phyloP scores from a whole-genome alignment of 1,139 yeast species.

The Geotrichum fermentans region DNA sequence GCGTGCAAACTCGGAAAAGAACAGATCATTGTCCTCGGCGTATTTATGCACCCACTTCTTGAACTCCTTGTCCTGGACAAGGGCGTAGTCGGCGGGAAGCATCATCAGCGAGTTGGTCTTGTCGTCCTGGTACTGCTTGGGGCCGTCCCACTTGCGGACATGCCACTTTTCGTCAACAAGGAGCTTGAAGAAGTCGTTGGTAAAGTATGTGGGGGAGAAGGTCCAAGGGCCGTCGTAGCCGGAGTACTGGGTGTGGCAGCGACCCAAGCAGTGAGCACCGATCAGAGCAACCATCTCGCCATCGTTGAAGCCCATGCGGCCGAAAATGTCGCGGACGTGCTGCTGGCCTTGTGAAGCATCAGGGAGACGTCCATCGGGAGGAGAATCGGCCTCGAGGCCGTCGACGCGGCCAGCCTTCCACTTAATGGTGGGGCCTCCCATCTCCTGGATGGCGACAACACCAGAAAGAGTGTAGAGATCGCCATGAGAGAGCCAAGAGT shows the following conservation, averaged over 20 bases:
- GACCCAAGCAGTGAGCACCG: conserved; percentile 86
- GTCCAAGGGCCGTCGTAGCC: conserved; percentile 97
- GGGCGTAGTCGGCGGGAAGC: conserved; percentile 80
- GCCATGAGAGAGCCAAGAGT: conserved; percentile 79
- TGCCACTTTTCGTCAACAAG: conserved; percentile 72
- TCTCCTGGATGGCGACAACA: conserved; percentile 77
- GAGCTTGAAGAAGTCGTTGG: conserved; percentile 53
- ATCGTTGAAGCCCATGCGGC: conserved; percentile 71
- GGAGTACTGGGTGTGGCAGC: conserved; percentile 53
- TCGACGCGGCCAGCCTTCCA: conserved; percentile 86
- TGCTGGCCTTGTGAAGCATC: conserved; percentile 68
- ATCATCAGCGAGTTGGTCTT: conserved; percentile 75
- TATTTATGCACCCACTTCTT: conserved; percentile 61
- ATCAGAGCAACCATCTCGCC: conserved; percentile 79
- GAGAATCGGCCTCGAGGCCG: conserved; percentile 43
- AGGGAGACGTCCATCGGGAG: conserved; percentile 73
- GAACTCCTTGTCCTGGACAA: conserved; percentile 62
- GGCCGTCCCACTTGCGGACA: conserved; percentile 68
- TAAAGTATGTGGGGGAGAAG: conserved; percentile 73
- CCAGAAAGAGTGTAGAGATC: conserved; percentile 88
- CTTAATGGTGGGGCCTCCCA: conserved; percentile 77
- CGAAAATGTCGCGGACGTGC: conserved; percentile 63
- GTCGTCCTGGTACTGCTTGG: conserved; percentile 71
- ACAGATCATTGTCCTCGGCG: conserved; percentile 64
- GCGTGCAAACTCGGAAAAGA: conserved; percentile 65